These are phyloP conservation scores for Fusarium phyllophilum DNA, from an alignment of 2,329 filamentous ascomycete species.

Conservation along the genomic window DNA sequence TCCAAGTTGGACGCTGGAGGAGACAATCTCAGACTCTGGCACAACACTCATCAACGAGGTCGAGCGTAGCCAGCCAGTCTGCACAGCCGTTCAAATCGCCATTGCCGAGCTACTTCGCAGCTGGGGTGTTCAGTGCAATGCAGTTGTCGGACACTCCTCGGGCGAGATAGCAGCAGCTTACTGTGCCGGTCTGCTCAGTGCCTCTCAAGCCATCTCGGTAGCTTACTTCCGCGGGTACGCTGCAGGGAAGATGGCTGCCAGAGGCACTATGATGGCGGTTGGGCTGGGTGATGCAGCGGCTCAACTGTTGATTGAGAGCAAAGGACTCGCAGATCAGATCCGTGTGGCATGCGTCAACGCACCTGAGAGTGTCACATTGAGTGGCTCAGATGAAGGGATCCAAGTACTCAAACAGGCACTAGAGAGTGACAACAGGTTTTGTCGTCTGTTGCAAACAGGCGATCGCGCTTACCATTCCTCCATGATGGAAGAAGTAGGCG, in stretches of 20 bases:
- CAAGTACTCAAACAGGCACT: background rate
- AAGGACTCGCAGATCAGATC: background rate
- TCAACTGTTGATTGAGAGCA: background rate
- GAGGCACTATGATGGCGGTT: background rate
- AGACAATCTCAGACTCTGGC: background rate
- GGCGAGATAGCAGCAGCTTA: background rate
- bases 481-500: background rate
- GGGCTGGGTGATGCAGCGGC: background rate
- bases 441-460: background rate
- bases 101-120: background rate
- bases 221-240: background rate
- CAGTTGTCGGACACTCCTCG: background rate
- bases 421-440: background rate
- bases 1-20: background rate
- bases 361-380: background rate
- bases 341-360: background rate
- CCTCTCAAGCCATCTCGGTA: background rate
- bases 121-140: background rate
- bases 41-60: background rate
- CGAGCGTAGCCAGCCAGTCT: background rate
- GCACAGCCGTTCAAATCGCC: background rate
- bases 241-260: accelerated
- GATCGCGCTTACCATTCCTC: background rate
- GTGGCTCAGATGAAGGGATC: background rate
- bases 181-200: accelerated